Percentiles rank a stretch among this genome's conserved stretches.
These are phyloP conservation scores for Candida germanica DNA, from an alignment of 805 yeast genomes.

Conservation along the genomic window DNA sequence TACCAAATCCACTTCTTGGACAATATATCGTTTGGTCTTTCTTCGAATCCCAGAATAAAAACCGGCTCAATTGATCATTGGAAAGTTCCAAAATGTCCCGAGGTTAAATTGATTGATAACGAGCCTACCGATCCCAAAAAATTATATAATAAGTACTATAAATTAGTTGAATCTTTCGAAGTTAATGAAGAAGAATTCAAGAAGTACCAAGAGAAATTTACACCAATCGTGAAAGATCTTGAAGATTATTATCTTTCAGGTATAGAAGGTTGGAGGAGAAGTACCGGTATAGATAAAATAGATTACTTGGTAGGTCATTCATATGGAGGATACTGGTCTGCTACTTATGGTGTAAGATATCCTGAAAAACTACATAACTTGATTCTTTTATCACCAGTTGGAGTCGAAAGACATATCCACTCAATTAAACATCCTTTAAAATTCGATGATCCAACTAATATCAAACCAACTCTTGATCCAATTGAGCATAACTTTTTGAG, in stretches of 20 bases:
- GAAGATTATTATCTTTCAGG: conserved; percentile 57
- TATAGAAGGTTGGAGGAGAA: conserved; percentile 62
- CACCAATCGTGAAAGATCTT: conserved; percentile 39
- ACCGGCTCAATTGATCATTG: conserved; percentile 19
- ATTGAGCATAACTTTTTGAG: conserved; percentile 44
- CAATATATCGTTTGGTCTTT: conserved; percentile 49
- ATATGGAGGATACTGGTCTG: conserved; percentile 72
- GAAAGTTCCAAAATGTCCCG: conserved; percentile 20
- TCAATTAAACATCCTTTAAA: conserved; percentile 47
- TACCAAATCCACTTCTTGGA: conserved; percentile 51
- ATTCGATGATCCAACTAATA: conserved; percentile 2
- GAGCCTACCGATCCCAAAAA: conserved; percentile 25
- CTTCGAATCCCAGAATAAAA: conserved; percentile 42
- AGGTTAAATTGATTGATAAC: conserved; percentile 24
- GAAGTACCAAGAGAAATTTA: conserved; percentile 32
- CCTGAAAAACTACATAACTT: conserved; percentile 54
- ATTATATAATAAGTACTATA: conserved; percentile 38
- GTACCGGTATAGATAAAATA: conserved; percentile 47
- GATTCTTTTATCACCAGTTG: conserved; percentile 71
- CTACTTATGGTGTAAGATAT: conserved; percentile 57
- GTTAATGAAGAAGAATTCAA: conserved; percentile 23
- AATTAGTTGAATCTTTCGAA: conserved; percentile 34
- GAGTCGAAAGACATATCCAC: conserved; percentile 67
- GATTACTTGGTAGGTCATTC: conserved; percentile 72
- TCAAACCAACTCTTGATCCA: conserved; percentile 42